A percentile compares a stretch with the other conserved stretches of the same genome.
Evolutionary conservation across 768 basidiomycete species (phyloP).

Genomic region (Russula compacta): DNA sequence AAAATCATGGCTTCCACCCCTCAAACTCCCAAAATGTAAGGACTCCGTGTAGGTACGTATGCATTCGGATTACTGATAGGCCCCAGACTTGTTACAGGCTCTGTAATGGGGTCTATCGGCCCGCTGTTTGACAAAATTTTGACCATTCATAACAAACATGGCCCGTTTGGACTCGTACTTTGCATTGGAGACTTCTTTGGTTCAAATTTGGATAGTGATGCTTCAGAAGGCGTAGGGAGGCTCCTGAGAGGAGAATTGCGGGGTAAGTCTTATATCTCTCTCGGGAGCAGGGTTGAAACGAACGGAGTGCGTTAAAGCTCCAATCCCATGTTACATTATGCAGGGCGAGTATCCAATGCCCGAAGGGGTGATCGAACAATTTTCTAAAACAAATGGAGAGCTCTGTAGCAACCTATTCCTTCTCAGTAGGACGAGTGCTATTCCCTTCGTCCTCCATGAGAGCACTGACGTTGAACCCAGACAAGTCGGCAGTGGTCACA

Average conservation of each 20-base stretch:
- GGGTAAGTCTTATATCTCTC: conserved; percentile 35
- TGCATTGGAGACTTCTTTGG: conserved; percentile 86
- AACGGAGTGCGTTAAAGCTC: conserved; percentile 39
- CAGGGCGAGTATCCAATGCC: conserved; percentile 76
- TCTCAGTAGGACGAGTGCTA: conserved; percentile 49
- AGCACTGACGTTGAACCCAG: conserved; percentile 31
- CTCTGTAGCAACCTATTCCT: conserved; percentile 74
- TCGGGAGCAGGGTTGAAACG: neutral
- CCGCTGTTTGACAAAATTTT: conserved; percentile 76
- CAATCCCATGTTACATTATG: conserved; percentile 89
- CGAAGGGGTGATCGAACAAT: conserved; percentile 59
- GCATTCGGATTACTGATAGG: neutral
- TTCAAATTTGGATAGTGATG: conserved; percentile 26
- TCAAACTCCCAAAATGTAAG: conserved; percentile 6
- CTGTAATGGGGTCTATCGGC: conserved; percentile 63
- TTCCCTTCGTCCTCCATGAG: neutral
- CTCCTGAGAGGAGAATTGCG: conserved; percentile 60
- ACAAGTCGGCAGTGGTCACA: conserved; percentile 72
- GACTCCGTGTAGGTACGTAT: neutral
- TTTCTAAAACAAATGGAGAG: conserved; percentile 68
- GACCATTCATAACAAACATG: conserved; percentile 82
- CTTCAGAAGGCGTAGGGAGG: conserved; percentile 42
- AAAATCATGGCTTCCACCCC: conserved; percentile 1
- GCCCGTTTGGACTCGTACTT: conserved; percentile 80
- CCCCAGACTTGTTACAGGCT: conserved; percentile 65